Evolutionary conservation across 2,329 filamentous ascomycete genomes (phyloP), one percentile per base, ranked within the genome.

Genomic region (Aspergillus pseudotamarii): DNA sequence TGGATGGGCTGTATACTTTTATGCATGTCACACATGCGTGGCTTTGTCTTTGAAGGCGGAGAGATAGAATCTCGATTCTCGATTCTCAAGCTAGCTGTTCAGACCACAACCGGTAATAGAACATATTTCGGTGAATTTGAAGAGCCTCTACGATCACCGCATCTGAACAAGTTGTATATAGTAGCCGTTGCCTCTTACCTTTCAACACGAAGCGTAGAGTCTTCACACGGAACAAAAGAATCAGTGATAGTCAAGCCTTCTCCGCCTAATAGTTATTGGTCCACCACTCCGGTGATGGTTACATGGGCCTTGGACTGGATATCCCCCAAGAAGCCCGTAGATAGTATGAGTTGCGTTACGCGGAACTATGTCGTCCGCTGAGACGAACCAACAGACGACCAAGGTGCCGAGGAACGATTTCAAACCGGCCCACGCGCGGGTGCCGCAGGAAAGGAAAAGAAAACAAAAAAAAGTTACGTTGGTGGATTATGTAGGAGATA

Each of bases 401-500:
- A 43, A 23, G 38, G 21, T 14, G 46, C 23, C 38, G n/a, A 53
- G 26, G 36, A 21, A 54, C 8, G 16, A 43, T 32, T 32, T 32
- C 41, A n/a, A 26, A 34, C 53, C 53, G 23, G 30, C 50, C 36
- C 48, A 62, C 30, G 48, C 61, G 61, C 61, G 48, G 54, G 45
- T 56, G 57, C 61, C 61, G 61, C 61, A 59, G 23, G 50, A 57
- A 63, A 63, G 45, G 26, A 58, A 23, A 28, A 57, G 19, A 58
- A 23, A 28, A 57, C n/a, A n/a, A n/a, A 10, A 6, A 26, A n/a
- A 34, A 32, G 26, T 51, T 51, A 32, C 28, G 48, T 51, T n/a
- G 48, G 28, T 32, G 28, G 28, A 21, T 51, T 32, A 51, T 50
- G 46, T 19, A 50, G 46, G 46, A 50, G 14, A 50, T 50, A 30